Conservation (phyloP, 345 rosid genomes). For the Camelina neglecta region DNA sequence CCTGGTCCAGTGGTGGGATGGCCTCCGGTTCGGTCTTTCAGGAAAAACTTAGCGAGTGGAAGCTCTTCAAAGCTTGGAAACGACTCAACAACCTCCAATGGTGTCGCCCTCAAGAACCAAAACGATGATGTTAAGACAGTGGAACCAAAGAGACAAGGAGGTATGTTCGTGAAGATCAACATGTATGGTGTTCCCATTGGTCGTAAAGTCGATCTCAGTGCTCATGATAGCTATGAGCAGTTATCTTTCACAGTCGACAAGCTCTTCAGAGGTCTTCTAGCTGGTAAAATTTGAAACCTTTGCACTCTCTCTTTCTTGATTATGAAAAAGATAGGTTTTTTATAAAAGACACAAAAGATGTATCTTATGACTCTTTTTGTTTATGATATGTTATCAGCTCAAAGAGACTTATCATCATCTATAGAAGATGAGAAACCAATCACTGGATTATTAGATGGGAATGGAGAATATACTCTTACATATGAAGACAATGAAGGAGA, state of each 20-base stretch:
- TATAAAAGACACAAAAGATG: not conserved
- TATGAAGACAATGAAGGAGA: conserved; percentile 99
- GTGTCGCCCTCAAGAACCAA: conserved; percentile 46
- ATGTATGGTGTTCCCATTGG: conserved; percentile 99
- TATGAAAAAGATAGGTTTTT: not conserved
- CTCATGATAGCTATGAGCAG: conserved; percentile 78
- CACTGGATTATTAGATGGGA: conserved; percentile 71
- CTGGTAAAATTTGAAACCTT: conserved; percentile 53
- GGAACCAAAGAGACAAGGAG: conserved; percentile 46
- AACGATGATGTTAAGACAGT: conserved; percentile 38
- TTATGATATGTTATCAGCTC: conserved; percentile 54
- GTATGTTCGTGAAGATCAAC: conserved; percentile 87
- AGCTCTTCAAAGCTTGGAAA: conserved; percentile 62
- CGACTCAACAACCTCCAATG: conserved; percentile 59
- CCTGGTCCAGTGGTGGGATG: conserved; percentile 98
- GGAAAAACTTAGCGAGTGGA: conserved; percentile 82
- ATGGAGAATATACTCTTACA: conserved; percentile 94
- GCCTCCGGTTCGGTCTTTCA: conserved; percentile 93
- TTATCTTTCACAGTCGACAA: conserved; percentile 83
- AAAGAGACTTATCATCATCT: conserved; percentile 65
- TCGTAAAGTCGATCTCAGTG: conserved; percentile 92
- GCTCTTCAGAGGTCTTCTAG: conserved; percentile 93
- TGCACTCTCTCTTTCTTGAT: not conserved
- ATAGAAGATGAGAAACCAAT: conserved; percentile 72
- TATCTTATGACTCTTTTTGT: not conserved